A percentile compares a stretch with the other conserved stretches of the same genome.
Conservation (phyloP, 1,139 yeast species). For the Kodamaea ohmeri region DNA sequence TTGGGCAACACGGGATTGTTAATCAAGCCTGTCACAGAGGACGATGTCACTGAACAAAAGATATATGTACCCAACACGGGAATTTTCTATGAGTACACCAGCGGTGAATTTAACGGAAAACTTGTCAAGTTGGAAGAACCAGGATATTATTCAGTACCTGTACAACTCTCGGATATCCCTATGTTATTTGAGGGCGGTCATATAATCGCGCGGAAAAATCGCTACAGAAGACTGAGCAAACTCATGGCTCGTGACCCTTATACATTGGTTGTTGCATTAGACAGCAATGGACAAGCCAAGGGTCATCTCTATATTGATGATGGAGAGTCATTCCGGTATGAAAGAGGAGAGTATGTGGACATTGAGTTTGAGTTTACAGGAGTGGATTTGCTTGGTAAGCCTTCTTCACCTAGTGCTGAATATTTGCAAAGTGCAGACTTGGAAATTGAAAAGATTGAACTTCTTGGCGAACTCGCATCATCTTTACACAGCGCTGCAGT, state of each 20-base stretch:
- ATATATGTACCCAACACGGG: slow-evolving; percentile 66
- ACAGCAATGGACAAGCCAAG: slow-evolving; percentile 46
- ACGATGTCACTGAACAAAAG: slow-evolving; percentile 42
- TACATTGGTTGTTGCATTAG: slow-evolving; percentile 66
- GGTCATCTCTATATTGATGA: slow-evolving; percentile 76
- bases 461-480: slow-evolving; percentile 28
- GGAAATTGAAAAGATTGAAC: slow-evolving; percentile 56
- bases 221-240: slow-evolving; percentile 76
- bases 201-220: slow-evolving; percentile 61
- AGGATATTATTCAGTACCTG: slow-evolving; percentile 23
- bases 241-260: slow-evolving; percentile 83
- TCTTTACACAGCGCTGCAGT: slow-evolving; percentile 1
- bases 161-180: slow-evolving; percentile 66
- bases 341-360: slow-evolving; percentile 46
- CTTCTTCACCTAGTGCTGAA: slow-evolving; percentile 18
- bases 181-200: slow-evolving; percentile 76
- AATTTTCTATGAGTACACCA: slow-evolving; percentile 56
- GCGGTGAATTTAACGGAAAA: slow-evolving; percentile 26
- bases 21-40: slow-evolving; percentile 77
- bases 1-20: slow-evolving; percentile 71
- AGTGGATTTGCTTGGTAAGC: slow-evolving; percentile 14
- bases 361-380: slow-evolving; percentile 29
- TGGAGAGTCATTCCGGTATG: slow-evolving; percentile 68
- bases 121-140: slow-evolving; percentile 13
- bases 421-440: slow-evolving; percentile 25